Evolutionary conservation across 2,329 filamentous ascomycete species (phyloP).

Genomic region (Aspergillus novoparasiticus): DNA sequence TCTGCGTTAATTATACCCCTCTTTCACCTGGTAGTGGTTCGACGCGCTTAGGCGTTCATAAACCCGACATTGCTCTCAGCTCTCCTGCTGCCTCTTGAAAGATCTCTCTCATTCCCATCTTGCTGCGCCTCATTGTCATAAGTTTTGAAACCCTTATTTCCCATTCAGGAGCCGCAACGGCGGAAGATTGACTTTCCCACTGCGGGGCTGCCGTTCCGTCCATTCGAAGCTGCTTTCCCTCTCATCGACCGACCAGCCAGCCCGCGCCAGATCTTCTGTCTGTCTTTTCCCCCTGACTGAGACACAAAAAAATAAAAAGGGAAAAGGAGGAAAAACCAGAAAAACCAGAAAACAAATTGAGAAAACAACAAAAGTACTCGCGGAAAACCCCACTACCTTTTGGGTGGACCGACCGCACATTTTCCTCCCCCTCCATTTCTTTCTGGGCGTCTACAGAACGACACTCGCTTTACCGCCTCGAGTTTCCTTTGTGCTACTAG

Average conservation of each 20-base stretch:
- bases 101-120: slow-evolving; percentile 2
- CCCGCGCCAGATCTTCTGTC: slow-evolving; percentile 7
- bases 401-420: slow-evolving; percentile 2
- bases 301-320: background rate
- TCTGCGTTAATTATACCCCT: background rate
- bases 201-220: slow-evolving; percentile 20
- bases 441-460: slow-evolving; percentile 4
- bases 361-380: background rate
- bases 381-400: slow-evolving; percentile 1
- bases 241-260: slow-evolving; percentile 7
- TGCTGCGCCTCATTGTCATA: background rate
- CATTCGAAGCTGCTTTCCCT: slow-evolving; percentile 9
- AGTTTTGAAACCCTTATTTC: background rate
- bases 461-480: slow-evolving; percentile 8
- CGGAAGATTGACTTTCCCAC: slow-evolving; percentile 15
- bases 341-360: background rate
- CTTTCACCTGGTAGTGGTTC: background rate
- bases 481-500: background rate
- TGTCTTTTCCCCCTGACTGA: slow-evolving; percentile 1
- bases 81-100: background rate
- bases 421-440: slow-evolving; percentile 4
- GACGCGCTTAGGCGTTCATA: background rate
- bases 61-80: slow-evolving; percentile 16
- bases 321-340: background rate
- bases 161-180: slow-evolving; percentile 6